Evolutionary conservation across 768 basidiomycete species (phyloP).

Genomic region (Suillus discolor): DNA sequence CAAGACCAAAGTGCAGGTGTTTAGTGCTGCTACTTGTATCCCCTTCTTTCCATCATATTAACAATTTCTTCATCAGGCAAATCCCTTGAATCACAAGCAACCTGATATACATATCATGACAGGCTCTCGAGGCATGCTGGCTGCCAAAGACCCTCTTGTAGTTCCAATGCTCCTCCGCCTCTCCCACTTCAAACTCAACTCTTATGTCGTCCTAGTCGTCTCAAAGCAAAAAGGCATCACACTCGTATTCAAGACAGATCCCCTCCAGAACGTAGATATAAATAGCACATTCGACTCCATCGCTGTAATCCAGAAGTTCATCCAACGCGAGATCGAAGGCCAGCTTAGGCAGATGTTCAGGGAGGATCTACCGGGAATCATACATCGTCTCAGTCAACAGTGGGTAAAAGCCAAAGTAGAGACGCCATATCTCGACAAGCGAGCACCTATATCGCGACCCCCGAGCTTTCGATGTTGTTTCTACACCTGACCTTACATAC

Average conservation of each 20-base stretch:
- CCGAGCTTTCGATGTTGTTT: slow-evolving; percentile 39
- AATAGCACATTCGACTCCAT: slow-evolving; percentile 98
- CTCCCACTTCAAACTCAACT: slow-evolving; percentile 91
- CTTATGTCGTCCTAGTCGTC: slow-evolving; percentile 96
- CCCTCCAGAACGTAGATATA: slow-evolving; percentile 96
- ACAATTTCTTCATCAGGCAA: slow-evolving; percentile 59
- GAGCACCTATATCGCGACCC: slow-evolving; percentile 39
- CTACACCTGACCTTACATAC: slow-evolving; percentile 43
- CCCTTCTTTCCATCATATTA: slow-evolving; percentile 6
- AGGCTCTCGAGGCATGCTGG: slow-evolving; percentile 85
- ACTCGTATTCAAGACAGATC: slow-evolving; percentile 99
- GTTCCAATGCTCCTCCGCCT: slow-evolving; percentile 98
- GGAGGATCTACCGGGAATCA: slow-evolving; percentile 95
- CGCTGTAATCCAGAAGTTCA: slow-evolving; percentile 96
- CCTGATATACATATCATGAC: slow-evolving; percentile 87
- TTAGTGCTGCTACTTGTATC: slow-evolving; percentile 18
- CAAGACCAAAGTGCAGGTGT: slow-evolving; percentile 91
- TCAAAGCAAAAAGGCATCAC: slow-evolving; percentile 98
- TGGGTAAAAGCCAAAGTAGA: slow-evolving; percentile 96
- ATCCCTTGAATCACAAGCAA: slow-evolving; percentile 91
- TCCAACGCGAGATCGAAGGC: slow-evolving; percentile 96
- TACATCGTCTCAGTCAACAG: slow-evolving; percentile 92
- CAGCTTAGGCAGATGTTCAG: slow-evolving; percentile 98
- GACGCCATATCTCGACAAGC: slow-evolving; percentile 77
- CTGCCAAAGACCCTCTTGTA: slow-evolving; percentile 92